Conservation (phyloP, 2,329 filamentous ascomycete species). For the Atkinsonella texensis region DNA sequence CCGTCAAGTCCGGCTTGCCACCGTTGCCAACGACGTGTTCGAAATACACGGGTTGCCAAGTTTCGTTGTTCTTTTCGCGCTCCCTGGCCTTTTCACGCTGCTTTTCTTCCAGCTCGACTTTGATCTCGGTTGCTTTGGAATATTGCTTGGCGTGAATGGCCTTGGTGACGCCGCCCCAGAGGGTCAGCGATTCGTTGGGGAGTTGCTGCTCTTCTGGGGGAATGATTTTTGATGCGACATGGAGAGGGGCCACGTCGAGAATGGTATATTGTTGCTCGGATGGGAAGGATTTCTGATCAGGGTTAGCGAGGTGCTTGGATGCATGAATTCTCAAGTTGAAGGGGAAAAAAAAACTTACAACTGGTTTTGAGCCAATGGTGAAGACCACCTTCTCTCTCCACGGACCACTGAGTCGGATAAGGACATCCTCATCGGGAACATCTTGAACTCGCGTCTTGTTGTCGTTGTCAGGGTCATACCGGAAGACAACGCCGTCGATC, state of each 20-base stretch:
- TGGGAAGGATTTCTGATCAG: constrained; percentile 28
- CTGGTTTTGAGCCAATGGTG: constrained; percentile 44
- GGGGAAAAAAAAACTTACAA: constrained; percentile 36
- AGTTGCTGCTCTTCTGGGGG: constrained; percentile 71
- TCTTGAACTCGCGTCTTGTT: constrained; percentile 69
- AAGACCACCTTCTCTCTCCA: constrained; percentile 67
- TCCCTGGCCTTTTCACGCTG: constrained; percentile 78
- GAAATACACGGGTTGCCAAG: constrained; percentile 87
- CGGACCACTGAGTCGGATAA: constrained; percentile 70
- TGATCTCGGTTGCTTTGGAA: constrained; percentile 69
- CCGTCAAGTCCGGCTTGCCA: constrained; percentile 42
- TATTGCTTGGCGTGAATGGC: constrained; percentile 79
- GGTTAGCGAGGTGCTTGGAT: background rate
- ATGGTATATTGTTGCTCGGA: constrained; percentile 57
- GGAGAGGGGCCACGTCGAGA: constrained; percentile 77
- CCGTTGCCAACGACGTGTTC: constrained; percentile 43
- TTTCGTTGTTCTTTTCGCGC: constrained; percentile 54
- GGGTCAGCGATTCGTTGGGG: constrained; percentile 75
- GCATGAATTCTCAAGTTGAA: too few species aligned
- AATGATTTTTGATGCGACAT: constrained; percentile 64
- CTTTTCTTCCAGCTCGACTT: constrained; percentile 82
- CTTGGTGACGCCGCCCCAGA: constrained; percentile 80
- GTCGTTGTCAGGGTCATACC: constrained; percentile 79
- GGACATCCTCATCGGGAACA: constrained; percentile 71
- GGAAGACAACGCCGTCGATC: constrained; percentile 83